phyloP scores from a whole-genome alignment of 306 rosid species.

The Betula pendula region DNA sequence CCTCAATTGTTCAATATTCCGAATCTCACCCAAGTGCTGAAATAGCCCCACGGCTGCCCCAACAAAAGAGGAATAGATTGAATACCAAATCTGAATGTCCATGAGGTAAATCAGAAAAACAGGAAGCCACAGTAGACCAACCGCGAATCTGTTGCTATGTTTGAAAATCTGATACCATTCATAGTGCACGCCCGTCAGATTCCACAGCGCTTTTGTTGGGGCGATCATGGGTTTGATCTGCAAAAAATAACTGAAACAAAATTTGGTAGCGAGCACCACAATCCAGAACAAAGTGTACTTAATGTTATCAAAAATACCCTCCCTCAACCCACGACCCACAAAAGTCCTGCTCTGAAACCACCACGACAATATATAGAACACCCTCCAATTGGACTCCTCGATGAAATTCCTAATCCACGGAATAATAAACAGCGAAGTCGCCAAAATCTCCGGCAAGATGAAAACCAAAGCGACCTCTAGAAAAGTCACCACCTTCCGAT shows the following conservation, averaged over 20 bases:
- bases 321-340: constrained; percentile 97
- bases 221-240: constrained; percentile 88
- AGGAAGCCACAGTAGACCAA: constrained; percentile 80
- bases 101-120: constrained; percentile 82
- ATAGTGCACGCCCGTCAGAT: constrained; percentile 41
- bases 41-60: constrained; percentile 86
- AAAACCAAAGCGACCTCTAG: constrained; percentile 54
- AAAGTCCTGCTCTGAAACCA: constrained; percentile 90
- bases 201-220: constrained; percentile 62
- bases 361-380: constrained; percentile 79
- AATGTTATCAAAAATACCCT: constrained; percentile 79
- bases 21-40: constrained; percentile 92
- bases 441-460: constrained; percentile 77
- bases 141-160: constrained; percentile 63
- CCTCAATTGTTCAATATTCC: constrained; percentile 82
- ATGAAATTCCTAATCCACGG: constrained; percentile 89
- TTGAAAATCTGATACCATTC: constrained; percentile 64
- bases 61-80: constrained; percentile 81
- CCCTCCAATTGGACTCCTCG: constrained; percentile 86
- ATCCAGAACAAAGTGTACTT: constrained; percentile 82
- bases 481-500: constrained; percentile 24
- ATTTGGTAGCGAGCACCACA: constrained; percentile 75
- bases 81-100: constrained; percentile 96
- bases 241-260: constrained; percentile 81
- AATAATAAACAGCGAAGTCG: constrained; percentile 61